Evolutionary conservation across 805 yeast species (phyloP), one percentile per base, ranked within the genome.

Genomic region (Saccharomycopsis oosterbeekiorum): DNA sequence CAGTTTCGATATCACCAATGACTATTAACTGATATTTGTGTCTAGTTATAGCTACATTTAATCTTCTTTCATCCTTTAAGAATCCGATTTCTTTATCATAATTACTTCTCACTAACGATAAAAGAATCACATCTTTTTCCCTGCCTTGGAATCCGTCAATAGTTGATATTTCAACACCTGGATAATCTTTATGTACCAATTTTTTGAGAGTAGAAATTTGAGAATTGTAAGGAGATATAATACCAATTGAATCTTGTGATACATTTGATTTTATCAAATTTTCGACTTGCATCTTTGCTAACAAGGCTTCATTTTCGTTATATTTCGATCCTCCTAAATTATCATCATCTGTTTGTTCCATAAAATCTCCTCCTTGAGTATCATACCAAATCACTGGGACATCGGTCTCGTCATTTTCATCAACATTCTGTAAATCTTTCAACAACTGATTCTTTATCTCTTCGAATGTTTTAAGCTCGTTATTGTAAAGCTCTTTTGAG

Each of bases 71-170:
- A 66, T 93, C 97, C 26, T 79, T 78, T 59, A 94, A 74, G 69
- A 93, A 94, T 10, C 98, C 98, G 56, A 92, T 85, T 59, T 86
- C 88, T 40, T 78, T 71, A 1, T 73, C 67, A 21, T 80, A 85
- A 70, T 93, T 93, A 47, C 94, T 86, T 65, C 99, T 77, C 1
- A 93, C 97, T 59, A 93, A 71, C 1, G 94, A 80, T 12, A 94
- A 74, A 1, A 93, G 78, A 6, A 93, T 90, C 0, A 84, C 86
- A 67, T 92, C 96, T 71, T 93, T 94, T 69, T 93, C 99, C 64
- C 97, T 77, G 1, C 99, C 99, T 75, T 93, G 99, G 68, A 93
- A 94, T 0, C 97, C 97, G 74, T 93, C 99, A 4, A 93, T 93
- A 0, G 97, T 89, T 4, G 96, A 83, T 0, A 92, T 81, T 69